These are phyloP conservation scores for Inga laurina DNA, from an alignment of 306 rosid genomes.

Conservation along the genomic window DNA sequence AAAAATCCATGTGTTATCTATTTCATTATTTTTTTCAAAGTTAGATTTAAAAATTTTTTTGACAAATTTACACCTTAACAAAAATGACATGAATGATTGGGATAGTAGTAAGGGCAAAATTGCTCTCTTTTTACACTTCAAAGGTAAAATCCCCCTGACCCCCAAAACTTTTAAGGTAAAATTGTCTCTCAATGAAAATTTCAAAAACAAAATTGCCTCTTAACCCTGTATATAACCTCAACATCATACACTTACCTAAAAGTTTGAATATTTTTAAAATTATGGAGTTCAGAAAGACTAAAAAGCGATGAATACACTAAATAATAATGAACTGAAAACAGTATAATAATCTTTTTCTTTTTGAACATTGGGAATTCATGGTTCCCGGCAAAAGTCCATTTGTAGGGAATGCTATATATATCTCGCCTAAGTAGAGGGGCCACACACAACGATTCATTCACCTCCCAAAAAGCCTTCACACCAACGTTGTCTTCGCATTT, in stretches of 20 bases:
- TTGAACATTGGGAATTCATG: background rate
- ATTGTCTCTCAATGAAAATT: too few species aligned
- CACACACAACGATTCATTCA: conserved; percentile 21
- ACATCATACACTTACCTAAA: background rate
- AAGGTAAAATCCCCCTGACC: too few species aligned
- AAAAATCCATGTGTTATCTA: too few species aligned
- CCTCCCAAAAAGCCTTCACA: conserved; percentile 29
- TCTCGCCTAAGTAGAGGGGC: conserved; percentile 30
- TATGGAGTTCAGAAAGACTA: background rate
- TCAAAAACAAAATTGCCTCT: too few species aligned
- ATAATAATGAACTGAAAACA: background rate
- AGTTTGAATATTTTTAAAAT: background rate
- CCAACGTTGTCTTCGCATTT: conserved; percentile 35
- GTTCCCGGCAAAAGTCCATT: conserved; percentile 41
- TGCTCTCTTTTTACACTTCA: too few species aligned
- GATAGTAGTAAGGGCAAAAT: too few species aligned
- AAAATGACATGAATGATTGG: too few species aligned
- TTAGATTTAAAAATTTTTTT: too few species aligned
- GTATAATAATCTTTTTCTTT: background rate
- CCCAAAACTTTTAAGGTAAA: too few species aligned
- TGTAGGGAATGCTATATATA: conserved; percentile 53
- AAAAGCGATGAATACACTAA: background rate
- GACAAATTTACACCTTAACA: too few species aligned
- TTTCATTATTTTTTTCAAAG: too few species aligned
- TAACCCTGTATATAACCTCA: background rate